phyloP scores from a whole-genome alignment of 176 grass and related monocot species.

The Alloteropsis semialata region DNA sequence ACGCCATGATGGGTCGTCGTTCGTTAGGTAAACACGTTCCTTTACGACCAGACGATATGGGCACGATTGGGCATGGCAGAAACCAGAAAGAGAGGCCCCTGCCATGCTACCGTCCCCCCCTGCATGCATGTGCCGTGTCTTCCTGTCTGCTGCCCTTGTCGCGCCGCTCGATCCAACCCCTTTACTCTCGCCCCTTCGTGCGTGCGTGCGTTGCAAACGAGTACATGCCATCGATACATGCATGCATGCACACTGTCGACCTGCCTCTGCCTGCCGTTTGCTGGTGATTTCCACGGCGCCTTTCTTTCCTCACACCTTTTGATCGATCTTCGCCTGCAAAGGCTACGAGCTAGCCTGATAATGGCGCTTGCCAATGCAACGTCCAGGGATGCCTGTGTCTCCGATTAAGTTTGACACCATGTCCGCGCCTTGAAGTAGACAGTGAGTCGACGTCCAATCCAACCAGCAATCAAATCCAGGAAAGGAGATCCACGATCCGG shows the following conservation, averaged over 20 bases:
- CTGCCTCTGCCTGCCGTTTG: background rate
- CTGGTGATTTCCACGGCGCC: constrained; percentile 15
- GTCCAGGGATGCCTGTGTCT: background rate
- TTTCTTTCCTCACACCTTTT: background rate
- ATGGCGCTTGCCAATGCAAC: background rate
- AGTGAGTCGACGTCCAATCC: constrained; percentile 1
- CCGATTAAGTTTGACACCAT: background rate
- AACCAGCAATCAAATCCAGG: constrained; percentile 23
- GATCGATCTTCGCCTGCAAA: background rate
- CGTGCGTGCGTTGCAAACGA: background rate
- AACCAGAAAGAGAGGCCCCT: constrained; percentile 25
- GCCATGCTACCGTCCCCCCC: background rate
- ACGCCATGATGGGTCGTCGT: constrained; percentile 13
- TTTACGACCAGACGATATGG: constrained; percentile 30
- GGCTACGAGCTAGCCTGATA: background rate
- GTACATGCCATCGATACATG: constrained; percentile 19
- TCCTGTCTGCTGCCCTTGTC: constrained; percentile 20
- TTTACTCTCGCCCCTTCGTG: background rate
- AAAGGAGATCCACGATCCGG: background rate
- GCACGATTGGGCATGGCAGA: constrained; percentile 21
- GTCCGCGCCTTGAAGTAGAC: too few relatives aligned
- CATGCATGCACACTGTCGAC: constrained; percentile 14
- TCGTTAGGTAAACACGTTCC: background rate
- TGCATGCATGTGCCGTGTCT: constrained; percentile 37
- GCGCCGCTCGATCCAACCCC: background rate